Base-by-base conservation (phyloP, 2,329 filamentous ascomycete species). In the Penicillium sp. region DNA sequence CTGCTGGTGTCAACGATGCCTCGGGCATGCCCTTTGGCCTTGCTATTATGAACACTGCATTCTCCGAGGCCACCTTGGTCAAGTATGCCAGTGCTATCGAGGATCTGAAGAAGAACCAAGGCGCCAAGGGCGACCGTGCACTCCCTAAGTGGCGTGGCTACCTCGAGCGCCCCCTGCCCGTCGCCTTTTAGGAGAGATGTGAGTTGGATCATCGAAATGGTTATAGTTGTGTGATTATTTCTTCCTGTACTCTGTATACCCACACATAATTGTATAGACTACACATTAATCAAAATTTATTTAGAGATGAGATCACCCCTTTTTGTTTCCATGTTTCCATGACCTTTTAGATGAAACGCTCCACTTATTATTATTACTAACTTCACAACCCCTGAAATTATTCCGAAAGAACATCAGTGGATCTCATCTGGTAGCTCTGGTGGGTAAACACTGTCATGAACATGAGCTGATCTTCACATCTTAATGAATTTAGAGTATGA, bases 1-100 rank as follows among this genome's bases (percentile, higher is more conserved):
- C 89, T 0, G 85, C 81, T 0, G 85, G 85, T 1, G 74, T 84
- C 6, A 77, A 82, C 61, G 62, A 72, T 9, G 73, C 60, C 13
- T 81, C 79, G 4, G 82, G 83, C 7, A 85, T 87, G 82, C 84
- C 84, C 0, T 85, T 85, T 59, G 84, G 85, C 1, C 69, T 88
- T 26, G 83, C 78, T 0, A 75, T 88, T 4, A 80, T 84, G 75
- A 70, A 84, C 50, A 87, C 84, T 1, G 85, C 85, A 0, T 88
- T 82, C 78, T 79, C 76, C 1, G 87, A 89, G 69, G 73, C 71
- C 0, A 75, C 76, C 50, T 70, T 89, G 56, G 74, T 89, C 50
- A 82, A 76, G 66, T 88, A 81, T 75, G 85, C 77, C 0, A 88
- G 82, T 65, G 85, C 84, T 1, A 85, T 87, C 62, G 84, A 87